A percentile compares a stretch with the other conserved stretches of the same genome.
These are phyloP conservation scores for Trifolium repens DNA, from an alignment of 306 rosid genomes.

Conservation along the genomic window DNA sequence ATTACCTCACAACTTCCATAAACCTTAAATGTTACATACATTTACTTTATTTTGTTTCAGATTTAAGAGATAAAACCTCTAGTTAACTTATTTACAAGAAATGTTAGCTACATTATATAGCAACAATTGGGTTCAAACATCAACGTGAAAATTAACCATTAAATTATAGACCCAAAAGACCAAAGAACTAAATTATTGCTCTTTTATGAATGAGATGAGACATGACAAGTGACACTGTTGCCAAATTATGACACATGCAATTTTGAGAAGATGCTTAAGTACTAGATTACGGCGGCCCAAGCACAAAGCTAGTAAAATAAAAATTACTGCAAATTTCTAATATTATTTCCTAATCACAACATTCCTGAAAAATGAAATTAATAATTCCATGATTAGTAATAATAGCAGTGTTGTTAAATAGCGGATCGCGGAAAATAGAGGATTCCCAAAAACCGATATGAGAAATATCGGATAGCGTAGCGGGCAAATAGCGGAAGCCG, in stretches of 20 bases:
- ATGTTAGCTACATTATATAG: neutral
- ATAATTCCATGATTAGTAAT: neutral
- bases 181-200: neutral
- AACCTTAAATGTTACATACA: constrained; percentile 3
- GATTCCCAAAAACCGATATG: too few relatives aligned
- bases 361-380: neutral
- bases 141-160: constrained; percentile 1
- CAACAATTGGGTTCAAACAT: neutral
- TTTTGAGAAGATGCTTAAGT: neutral
- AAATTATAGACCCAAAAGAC: neutral
- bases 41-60: neutral
- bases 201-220: neutral
- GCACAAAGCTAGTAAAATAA: neutral
- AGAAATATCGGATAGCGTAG: too few relatives aligned
- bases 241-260: neutral
- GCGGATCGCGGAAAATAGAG: too few relatives aligned
- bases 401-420: neutral
- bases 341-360: neutral
- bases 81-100: constrained; percentile 13
- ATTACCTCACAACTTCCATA: constrained; percentile 1
- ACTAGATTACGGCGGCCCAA: neutral
- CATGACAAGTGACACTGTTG: neutral
- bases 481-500: too few relatives aligned
- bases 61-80: neutral
- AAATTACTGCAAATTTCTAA: neutral